phyloP scores from a whole-genome alignment of 495 filamentous ascomycete species.

The Recurvomyces mirabilis region DNA sequence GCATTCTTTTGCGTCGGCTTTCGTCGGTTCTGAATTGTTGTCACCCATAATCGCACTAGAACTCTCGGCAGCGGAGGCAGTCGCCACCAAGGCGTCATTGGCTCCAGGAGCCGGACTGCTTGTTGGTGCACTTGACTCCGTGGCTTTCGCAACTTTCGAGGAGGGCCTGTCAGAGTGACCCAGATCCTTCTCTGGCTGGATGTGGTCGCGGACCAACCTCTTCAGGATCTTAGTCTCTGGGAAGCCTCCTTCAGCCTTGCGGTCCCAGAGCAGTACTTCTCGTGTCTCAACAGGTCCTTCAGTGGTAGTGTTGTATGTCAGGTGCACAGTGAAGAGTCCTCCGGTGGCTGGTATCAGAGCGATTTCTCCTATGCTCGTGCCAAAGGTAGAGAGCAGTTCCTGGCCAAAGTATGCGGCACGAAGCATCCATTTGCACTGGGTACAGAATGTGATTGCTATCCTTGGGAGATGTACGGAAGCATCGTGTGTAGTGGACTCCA shows the following conservation, averaged over 20 bases:
- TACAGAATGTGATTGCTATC: slow-evolving; percentile 35
- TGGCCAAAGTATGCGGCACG: slow-evolving; percentile 62
- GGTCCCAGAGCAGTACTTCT: slow-evolving; percentile 64
- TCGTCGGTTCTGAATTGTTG: background rate
- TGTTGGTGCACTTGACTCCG: background rate
- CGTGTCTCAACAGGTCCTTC: background rate
- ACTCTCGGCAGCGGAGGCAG: background rate
- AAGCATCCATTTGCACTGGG: slow-evolving; percentile 63
- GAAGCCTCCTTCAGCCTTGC: slow-evolving; percentile 80
- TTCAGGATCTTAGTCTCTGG: slow-evolving; percentile 86
- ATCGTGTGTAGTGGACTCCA: background rate
- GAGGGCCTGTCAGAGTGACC: slow-evolving; percentile 49
- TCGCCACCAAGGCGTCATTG: background rate
- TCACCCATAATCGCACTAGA: no score
- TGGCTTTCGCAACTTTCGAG: slow-evolving; percentile 19
- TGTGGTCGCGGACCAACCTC: slow-evolving; percentile 68
- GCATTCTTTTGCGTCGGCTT: slow-evolving; percentile 3
- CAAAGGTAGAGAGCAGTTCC: slow-evolving; percentile 95
- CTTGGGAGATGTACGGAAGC: slow-evolving; percentile 28
- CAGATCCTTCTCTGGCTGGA: slow-evolving; percentile 63
- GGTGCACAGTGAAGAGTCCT: slow-evolving; percentile 64
- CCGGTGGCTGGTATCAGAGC: slow-evolving; percentile 79
- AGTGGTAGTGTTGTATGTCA: slow-evolving; percentile 11
- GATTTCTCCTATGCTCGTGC: slow-evolving; percentile 74
- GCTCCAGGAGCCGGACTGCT: background rate